Evolutionary conservation across 345 rosid species (phyloP).

Genomic region (Eucalyptus victrix): DNA sequence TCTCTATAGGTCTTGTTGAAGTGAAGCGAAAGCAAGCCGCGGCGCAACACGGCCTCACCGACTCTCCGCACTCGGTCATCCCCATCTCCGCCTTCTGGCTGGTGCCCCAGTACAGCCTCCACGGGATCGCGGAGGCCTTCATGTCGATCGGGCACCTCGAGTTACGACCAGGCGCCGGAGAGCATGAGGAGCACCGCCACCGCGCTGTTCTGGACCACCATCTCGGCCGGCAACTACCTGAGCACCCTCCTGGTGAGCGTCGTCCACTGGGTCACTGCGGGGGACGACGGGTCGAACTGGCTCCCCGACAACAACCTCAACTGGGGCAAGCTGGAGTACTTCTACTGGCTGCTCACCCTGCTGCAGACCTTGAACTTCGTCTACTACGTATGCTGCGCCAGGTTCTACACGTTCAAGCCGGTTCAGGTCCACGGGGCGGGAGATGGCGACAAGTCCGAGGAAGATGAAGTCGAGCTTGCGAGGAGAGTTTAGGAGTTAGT

Average conservation of each 20-base stretch:
- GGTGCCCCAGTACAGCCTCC: constrained; percentile 64
- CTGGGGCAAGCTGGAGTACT: constrained; percentile 69
- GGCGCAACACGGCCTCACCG: constrained; percentile 12
- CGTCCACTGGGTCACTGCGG: constrained; percentile 49
- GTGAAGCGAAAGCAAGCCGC: constrained; percentile 49
- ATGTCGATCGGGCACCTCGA: constrained; percentile 83
- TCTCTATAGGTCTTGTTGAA: constrained; percentile 35
- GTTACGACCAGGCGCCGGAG: constrained; percentile 80
- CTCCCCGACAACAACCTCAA: constrained; percentile 65
- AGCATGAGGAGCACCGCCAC: constrained; percentile 82
- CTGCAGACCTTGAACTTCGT: constrained; percentile 46
- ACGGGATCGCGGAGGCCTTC: constrained; percentile 83
- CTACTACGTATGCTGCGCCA: constrained; percentile 22
- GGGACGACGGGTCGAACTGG: constrained; percentile 58
- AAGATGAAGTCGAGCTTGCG: neutral
- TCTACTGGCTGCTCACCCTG: constrained; percentile 66
- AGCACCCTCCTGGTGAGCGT: constrained; percentile 64
- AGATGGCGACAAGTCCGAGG: neutral
- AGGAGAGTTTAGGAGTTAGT: neutral
- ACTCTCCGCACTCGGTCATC: constrained; percentile 18
- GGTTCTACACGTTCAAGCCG: constrained; percentile 27
- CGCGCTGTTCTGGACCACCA: constrained; percentile 66
- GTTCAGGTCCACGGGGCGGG: neutral
- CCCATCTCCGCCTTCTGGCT: constrained; percentile 79
- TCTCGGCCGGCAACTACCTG: constrained; percentile 53